phyloP scores from a whole-genome alignment of 805 yeast genomes.

The Cyberlindnera xylosilytica region DNA sequence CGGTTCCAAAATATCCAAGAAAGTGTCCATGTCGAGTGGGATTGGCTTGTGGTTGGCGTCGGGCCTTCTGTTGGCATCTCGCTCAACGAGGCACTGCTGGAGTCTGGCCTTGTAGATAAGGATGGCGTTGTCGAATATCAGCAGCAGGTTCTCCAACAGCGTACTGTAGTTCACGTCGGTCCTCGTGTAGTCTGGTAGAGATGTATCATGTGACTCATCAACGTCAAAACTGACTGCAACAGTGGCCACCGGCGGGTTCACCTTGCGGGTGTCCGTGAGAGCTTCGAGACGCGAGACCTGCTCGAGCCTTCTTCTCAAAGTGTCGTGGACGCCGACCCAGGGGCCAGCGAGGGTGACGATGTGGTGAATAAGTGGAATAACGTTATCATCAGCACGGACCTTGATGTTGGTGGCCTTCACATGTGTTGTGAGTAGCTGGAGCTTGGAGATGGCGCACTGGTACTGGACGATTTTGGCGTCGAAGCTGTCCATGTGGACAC shows the following conservation, averaged over 20 bases:
- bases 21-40: constrained; percentile 26
- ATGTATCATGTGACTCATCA: constrained; percentile 21
- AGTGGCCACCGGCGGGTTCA: constrained; percentile 11
- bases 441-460: constrained; percentile 48
- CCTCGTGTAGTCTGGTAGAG: constrained; percentile 5
- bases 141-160: constrained; percentile 11
- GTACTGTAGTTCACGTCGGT: constrained; percentile 7
- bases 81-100: constrained; percentile 29
- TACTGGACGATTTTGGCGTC: constrained; percentile 62
- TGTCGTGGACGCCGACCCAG: constrained; percentile 14
- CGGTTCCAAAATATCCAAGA: constrained; percentile 33
- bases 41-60: constrained; percentile 29
- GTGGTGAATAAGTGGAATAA: constrained; percentile 18
- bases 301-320: constrained; percentile 11
- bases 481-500: constrained; percentile 39
- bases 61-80: constrained; percentile 30
- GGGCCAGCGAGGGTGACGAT: constrained; percentile 17
- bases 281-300: constrained; percentile 8
- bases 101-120: constrained; percentile 30
- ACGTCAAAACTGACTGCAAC: constrained; percentile 21
- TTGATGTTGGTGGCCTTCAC: constrained; percentile 27
- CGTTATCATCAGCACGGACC: constrained; percentile 8
- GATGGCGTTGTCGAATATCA: constrained; percentile 28
- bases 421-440: constrained; percentile 36
- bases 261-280: constrained; percentile 6